Evolutionary conservation across 768 basidiomycete genomes (phyloP).

Genomic region (Mycena amicta): DNA sequence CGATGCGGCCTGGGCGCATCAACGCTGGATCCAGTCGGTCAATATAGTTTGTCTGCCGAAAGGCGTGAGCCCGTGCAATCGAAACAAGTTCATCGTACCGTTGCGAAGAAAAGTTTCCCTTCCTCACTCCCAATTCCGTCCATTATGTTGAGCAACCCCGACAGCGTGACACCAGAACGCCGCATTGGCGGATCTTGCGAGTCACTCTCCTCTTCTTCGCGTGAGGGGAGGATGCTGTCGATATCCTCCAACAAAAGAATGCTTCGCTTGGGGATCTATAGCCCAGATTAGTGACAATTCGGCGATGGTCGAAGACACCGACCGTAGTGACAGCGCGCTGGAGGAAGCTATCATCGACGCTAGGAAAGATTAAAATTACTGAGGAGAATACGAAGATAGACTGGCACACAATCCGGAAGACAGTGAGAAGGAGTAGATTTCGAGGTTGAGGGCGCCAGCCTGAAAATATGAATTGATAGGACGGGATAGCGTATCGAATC

Average conservation of each 20-base stretch:
- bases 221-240: constrained; percentile 43
- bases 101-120: constrained; percentile 24
- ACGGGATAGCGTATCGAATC: too few relatives aligned
- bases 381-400: not conserved
- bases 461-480: constrained; percentile 47
- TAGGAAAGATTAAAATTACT: not conserved
- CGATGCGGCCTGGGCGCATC: constrained; percentile 32
- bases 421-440: constrained; percentile 72
- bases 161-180: constrained; percentile 25
- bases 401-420: constrained; percentile 47
- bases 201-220: constrained; percentile 42
- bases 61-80: constrained; percentile 18
- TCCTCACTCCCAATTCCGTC: constrained; percentile 33
- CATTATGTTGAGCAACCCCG: constrained; percentile 32
- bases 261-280: constrained; percentile 25
- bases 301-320: too few relatives aligned
- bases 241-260: constrained; percentile 39
- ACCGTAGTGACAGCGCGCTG: constrained; percentile 27
- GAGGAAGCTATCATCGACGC: constrained; percentile 34
- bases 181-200: constrained; percentile 14
- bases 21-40: constrained; percentile 35
- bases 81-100: constrained; percentile 1
- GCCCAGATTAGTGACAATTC: too few relatives aligned
- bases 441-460: constrained; percentile 70
- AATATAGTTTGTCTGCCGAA: constrained; percentile 29